Conservation (phyloP, 2,329 filamentous ascomycete species). For the Cadophora gregata region DNA sequence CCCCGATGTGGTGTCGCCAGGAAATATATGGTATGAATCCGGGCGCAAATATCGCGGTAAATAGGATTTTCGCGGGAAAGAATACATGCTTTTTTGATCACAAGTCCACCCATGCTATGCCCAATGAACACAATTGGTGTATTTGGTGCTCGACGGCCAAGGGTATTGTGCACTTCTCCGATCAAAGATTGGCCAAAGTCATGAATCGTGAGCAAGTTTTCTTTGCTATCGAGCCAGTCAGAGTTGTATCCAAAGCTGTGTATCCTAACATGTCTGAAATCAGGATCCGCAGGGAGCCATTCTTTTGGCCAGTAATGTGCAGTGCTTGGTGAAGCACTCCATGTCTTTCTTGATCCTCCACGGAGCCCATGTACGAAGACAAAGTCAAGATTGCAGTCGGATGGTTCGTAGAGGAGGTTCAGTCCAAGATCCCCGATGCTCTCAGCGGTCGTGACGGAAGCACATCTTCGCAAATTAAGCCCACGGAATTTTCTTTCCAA, state of each 20-base stretch:
- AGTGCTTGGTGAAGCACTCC: neutral
- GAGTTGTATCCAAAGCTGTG: neutral
- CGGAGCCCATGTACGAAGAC: neutral
- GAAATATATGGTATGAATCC: neutral
- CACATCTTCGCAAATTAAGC: neutral
- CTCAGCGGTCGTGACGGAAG: neutral
- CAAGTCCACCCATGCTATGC: neutral
- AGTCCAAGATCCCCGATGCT: too few relatives aligned
- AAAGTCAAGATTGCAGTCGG: neutral
- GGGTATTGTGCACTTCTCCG: neutral
- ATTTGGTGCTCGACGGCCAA: too few relatives aligned
- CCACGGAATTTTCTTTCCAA: too few relatives aligned
- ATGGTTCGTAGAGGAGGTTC: neutral
- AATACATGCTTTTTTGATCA: neutral
- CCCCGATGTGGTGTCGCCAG: neutral
- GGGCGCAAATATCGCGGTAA: neutral
- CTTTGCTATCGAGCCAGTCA: neutral
- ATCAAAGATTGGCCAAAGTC: neutral
- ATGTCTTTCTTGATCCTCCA: neutral
- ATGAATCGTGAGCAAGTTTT: neutral
- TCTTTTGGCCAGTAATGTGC: neutral
- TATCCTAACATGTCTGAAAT: neutral
- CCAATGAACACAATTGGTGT: neutral
- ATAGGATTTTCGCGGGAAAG: neutral
- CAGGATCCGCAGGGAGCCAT: neutral